Base-by-base conservation (phyloP, 2,329 filamentous ascomycete genomes). In the Mycosphaerelloides madeirae region DNA sequence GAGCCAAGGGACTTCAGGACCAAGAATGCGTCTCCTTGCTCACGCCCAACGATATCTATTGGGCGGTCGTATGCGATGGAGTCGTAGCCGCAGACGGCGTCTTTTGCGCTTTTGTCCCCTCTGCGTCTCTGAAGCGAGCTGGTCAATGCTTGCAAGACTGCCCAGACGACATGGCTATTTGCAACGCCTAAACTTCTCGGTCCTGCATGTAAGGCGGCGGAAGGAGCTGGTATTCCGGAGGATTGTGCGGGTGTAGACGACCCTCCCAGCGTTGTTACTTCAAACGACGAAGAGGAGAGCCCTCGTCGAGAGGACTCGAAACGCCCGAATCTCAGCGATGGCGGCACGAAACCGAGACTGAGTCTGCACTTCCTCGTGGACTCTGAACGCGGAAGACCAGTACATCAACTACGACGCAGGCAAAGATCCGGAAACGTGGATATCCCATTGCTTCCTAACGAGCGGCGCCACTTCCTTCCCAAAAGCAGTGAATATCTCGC, bases 11-110 rank as follows among this genome's bases (percentile, higher is more conserved):
- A 3, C 14, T 52, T 8, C 6, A 29, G 9, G 15, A 39, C 7
- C 33, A 35, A 6, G 49, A 52, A 12, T 44, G 46, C 16, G 43
- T 49, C n/a, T 43, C 32, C 9, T 25, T 52, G 3, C 29, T 49
- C 25, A 44, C 38, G 19, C 37, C 34, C 3, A 44, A 47, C 29
- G 46, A 52, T 25, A 44, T 52, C 16, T 47, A 38, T 34, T 44
- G 44, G 31, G 34, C 37, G 15, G 22, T 41, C 8, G 18, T 49
- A 4, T 46, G 46, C 12, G 40, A 52, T 18, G 49, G 34, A 15
- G 37, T 52, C 15, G 28, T 42, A 12, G 46, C 46, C 16, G 43
- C 46, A 18, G 49, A 46, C 7, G 46, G 37, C 12, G 22, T 49
- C 13, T 49, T 48, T 29, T 29, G 8, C 8, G 28, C 8, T 29